Evolutionary conservation across 441 rosid genomes (phyloP), one percentile per base, ranked within the genome.

Genomic region (Erodium texanum): DNA sequence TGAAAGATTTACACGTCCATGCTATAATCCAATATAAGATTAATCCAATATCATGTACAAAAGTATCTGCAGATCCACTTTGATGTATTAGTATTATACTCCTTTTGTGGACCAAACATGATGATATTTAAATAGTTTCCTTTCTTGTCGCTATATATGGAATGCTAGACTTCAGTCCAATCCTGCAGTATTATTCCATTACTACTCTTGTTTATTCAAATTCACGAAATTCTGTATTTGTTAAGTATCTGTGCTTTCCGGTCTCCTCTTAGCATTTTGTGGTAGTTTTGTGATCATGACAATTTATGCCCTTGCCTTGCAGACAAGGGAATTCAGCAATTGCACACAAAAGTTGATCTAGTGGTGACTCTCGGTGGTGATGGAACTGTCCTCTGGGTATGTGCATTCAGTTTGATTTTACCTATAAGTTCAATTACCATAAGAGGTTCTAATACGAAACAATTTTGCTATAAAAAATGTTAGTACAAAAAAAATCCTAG

Each of bases 341-440:
- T 94, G 76, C 98, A 90, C 80, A 74, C 85, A 34, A 84, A 90
- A 77, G 95, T 95, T 71, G 99, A 95, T 80, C 92, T 95, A 66
- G 89, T 95, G 48, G 86, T 90, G 66, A 92, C 99, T 72, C 99
- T 95, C 76, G 99, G 98, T 74, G 99, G 99, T 22, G 99, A 95
- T 83, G 99, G 98, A 68, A 95, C 99, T 41, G 98, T 95, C 64
- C 90, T 95, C 54, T 95, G 99, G 98, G 99, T 95, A 87, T 20
- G 89, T 71, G 22, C 68, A 41, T 64, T 66, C 70, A 18, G 65
- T 20, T 22, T 43, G 19, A 27, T 24, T 62, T 63, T 38, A 62
- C 6, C 7, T 62, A 69, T 62, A 48, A 1, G 62, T 69, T 20
- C 23, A 59, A 59, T 24, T 14, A 9, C n/a, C 5, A 59, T 12